Evolutionary conservation across 495 filamentous ascomycete genomes (phyloP).

Genomic region (Aspergillus leporis): DNA sequence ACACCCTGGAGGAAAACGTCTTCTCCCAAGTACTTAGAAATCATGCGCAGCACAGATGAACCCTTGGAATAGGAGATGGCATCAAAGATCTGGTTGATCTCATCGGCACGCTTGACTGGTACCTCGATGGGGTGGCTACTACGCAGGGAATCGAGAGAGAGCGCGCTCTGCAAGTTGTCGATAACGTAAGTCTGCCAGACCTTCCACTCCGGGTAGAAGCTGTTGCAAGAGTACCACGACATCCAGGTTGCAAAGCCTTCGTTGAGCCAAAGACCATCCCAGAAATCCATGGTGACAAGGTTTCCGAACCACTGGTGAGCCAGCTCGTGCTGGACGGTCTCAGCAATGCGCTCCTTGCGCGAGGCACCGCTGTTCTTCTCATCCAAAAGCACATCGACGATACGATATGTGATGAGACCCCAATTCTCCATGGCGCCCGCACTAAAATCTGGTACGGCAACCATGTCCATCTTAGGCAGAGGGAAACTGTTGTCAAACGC

Average conservation of each 20-base stretch:
- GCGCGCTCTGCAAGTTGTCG: constrained; percentile 83
- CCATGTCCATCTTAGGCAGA: constrained; percentile 94
- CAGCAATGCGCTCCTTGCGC: constrained; percentile 89
- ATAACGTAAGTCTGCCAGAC: constrained; percentile 96
- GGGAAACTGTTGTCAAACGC: constrained; percentile 56
- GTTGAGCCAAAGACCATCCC: constrained; percentile 98
- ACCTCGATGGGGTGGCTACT: constrained; percentile 98
- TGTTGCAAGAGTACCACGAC: constrained; percentile 60
- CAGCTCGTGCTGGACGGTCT: constrained; percentile 94
- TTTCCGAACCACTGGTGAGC: constrained; percentile 99
- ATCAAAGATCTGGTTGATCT: constrained; percentile 99
- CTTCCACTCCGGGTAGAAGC: constrained; percentile 97
- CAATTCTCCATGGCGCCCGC: constrained; percentile 99
- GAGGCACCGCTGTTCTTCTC: constrained; percentile 89
- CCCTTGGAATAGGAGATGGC: constrained; percentile 98
- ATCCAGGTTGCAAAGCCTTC: constrained; percentile 97
- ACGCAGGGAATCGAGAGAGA: constrained; percentile 84
- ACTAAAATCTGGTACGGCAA: constrained; percentile 92
- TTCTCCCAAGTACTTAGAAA: constrained; percentile 92
- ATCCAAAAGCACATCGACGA: constrained; percentile 88
- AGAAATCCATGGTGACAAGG: constrained; percentile 99
- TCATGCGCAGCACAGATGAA: constrained; percentile 94
- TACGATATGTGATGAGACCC: constrained; percentile 93
- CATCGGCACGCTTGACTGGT: constrained; percentile 89
- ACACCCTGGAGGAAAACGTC: constrained; percentile 93